Base-by-base conservation (phyloP, 768 basidiomycete genomes). In the Boletellus ananiceps region DNA sequence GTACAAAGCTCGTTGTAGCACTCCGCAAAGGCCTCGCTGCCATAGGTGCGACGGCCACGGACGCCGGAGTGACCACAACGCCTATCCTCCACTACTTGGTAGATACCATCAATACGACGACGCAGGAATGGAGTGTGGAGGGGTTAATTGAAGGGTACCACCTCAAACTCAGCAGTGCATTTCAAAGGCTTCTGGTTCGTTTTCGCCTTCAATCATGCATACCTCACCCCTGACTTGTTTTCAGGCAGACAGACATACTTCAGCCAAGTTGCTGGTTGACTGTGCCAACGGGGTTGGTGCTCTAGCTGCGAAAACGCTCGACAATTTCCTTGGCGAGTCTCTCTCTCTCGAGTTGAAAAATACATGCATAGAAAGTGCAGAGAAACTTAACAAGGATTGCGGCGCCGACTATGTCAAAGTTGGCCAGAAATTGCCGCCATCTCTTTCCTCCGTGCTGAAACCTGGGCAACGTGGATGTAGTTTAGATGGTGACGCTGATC, bases 281-380 rank as follows among this genome's bases (percentile, higher is more conserved):
- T 98, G 96, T 65, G 96, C 96, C n/a, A 98, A 99, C 65, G 96
- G 96, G 23, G 96, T 99, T 19, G 96, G 96, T 40, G 82, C 88
- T 14, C 71, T 76, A 7, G 84, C 87, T 34, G 83, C 89, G 12
- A 71, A 72, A 31, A 79, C 77, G 37, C 71, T 98, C 34, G 62
- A 74, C 4, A 69, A 77, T 46, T 75, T 80, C 46, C 78, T 96
- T 19, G 79, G 77, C 15, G 73, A 73, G 21, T 74, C 71, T 7
- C 68, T 98, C 27, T 74, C 79, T 21, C 62, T 97, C 40, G 69
- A 79, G 50, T 71, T 91, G 34, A 77, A 83, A 59, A 93, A 94
- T 58, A 83, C 82, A 6, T 74, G 79, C 16, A 82, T 76, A 19
- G 73, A 74, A 13, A 83, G 80, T 8, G 66, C 77, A 0, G 89